phyloP scores from a whole-genome alignment of 2,329 filamentous ascomycete species.

The Talaromyces rugulosus region DNA sequence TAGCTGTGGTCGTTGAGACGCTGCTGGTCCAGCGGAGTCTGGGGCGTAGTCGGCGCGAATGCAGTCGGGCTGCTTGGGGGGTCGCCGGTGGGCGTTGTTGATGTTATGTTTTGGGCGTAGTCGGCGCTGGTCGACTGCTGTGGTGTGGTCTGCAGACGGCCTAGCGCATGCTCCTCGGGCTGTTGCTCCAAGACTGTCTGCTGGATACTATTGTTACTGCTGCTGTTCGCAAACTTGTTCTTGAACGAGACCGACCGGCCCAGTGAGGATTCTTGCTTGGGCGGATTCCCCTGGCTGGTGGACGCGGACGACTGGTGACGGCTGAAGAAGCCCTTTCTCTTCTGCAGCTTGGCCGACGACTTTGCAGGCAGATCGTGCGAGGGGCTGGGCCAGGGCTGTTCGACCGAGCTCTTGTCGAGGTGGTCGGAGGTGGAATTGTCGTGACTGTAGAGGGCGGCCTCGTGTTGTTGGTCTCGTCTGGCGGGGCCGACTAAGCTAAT shows the following conservation, averaged over 20 bases:
- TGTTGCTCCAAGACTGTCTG: neutral
- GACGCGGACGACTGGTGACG: constrained; percentile 13
- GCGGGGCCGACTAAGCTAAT: constrained; percentile 8
- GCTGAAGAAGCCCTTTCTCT: constrained; percentile 13
- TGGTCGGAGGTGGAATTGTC: constrained; percentile 13
- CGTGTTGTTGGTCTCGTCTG: constrained; percentile 14
- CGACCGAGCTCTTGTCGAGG: constrained; percentile 16
- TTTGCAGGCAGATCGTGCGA: constrained; percentile 12
- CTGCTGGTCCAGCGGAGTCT: constrained; percentile 14
- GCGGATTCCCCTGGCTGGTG: constrained; percentile 2
- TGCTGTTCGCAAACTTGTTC: constrained; percentile 4
- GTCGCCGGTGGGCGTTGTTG: constrained; percentile 3
- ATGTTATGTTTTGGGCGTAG: neutral
- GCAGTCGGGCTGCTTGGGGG: constrained; percentile 2
- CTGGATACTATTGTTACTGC: neutral
- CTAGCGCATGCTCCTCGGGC: neutral
- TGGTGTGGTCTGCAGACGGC: neutral
- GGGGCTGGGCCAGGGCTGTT: constrained; percentile 18
- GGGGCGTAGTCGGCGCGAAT: constrained; percentile 1
- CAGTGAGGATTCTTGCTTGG: constrained; percentile 2
- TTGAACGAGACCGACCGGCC: constrained; percentile 9
- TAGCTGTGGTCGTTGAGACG: constrained; percentile 17
- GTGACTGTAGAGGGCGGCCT: constrained; percentile 13
- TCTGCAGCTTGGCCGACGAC: constrained; percentile 12
- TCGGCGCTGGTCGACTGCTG: neutral